A percentile compares a stretch with the other conserved stretches of the same genome.
These are phyloP conservation scores for Agaricus blazei DNA, from an alignment of 768 basidiomycete species.

Conservation along the genomic window DNA sequence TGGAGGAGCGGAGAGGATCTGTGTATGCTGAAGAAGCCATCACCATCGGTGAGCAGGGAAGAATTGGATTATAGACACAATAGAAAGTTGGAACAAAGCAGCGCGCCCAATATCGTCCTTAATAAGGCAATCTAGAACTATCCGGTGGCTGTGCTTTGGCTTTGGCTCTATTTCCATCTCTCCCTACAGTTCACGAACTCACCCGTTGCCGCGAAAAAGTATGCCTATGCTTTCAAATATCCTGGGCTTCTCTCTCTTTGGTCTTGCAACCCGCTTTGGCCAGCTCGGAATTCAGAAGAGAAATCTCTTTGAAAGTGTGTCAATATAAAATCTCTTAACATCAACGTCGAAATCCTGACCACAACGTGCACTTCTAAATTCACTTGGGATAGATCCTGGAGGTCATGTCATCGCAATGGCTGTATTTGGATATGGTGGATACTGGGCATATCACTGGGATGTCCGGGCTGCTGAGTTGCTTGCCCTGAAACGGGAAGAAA, in stretches of 20 bases:
- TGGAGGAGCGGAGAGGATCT: conserved; percentile 13
- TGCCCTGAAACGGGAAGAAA: conserved; percentile 56
- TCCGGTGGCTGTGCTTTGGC: conserved; percentile 31
- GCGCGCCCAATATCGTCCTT: neutral
- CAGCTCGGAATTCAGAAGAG: conserved; percentile 84
- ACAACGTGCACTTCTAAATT: conserved; percentile 1
- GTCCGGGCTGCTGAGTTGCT: conserved; percentile 55
- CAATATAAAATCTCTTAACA: neutral
- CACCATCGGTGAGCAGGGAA: neutral
- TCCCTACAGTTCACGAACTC: conserved; percentile 10
- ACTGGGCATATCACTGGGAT: conserved; percentile 71
- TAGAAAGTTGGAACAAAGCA: neutral
- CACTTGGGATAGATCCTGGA: conserved; percentile 49
- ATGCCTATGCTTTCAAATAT: conserved; percentile 69
- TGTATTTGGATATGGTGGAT: conserved; percentile 68
- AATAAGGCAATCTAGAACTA: conserved; percentile 13
- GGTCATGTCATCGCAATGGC: conserved; percentile 68
- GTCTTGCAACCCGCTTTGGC: conserved; percentile 78
- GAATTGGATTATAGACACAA: conserved; percentile 6
- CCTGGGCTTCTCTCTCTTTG: conserved; percentile 76
- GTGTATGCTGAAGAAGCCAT: conserved; percentile 10
- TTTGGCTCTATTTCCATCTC: conserved; percentile 21
- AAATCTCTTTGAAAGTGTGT: conserved; percentile 77
- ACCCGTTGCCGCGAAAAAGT: conserved; percentile 12
- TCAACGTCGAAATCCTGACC: neutral